Percentiles rank a stretch among this genome's conserved stretches.
These are phyloP conservation scores for Umbelopsis isabellina DNA, from an alignment of 192 early-diverging fungal genomes.

Conservation along the genomic window DNA sequence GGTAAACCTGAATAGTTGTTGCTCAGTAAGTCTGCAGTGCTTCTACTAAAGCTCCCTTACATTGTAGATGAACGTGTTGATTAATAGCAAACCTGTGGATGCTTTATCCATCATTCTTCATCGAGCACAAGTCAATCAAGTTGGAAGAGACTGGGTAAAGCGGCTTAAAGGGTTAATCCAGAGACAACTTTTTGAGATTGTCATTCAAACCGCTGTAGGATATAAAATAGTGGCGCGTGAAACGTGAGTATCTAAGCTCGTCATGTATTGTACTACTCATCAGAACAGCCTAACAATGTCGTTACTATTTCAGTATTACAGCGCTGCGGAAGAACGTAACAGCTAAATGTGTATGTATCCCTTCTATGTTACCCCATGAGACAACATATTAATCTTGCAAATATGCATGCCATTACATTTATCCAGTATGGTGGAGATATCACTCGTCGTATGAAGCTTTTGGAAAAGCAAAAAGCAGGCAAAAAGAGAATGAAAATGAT, in stretches of 20 bases:
- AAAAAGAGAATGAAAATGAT: constrained; percentile 92
- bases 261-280: neutral
- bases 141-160: constrained; percentile 84
- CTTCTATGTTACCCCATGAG: neutral
- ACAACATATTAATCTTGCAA: neutral
- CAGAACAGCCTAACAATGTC: neutral
- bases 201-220: constrained; percentile 88
- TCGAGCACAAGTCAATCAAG: constrained; percentile 62
- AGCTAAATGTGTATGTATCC: constrained; percentile 80
- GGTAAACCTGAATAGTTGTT: constrained; percentile 29
- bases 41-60: no score
- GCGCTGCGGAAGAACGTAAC: constrained; percentile 95
- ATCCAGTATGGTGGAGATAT: constrained; percentile 91
- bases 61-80: constrained; percentile 75
- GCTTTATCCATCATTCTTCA: constrained; percentile 90
- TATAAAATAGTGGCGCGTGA: constrained; percentile 86
- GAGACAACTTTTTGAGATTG: constrained; percentile 92
- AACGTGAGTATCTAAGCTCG: constrained; percentile 48
- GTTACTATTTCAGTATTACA: constrained; percentile 53
- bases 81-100: constrained; percentile 92
- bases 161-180: constrained; percentile 81
- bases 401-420: neutral
- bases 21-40: neutral
- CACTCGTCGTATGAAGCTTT: constrained; percentile 96
- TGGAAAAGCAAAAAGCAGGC: constrained; percentile 93